Base-by-base conservation (phyloP, 2,329 filamentous ascomycete species). In the Lithohypha guttulata region DNA sequence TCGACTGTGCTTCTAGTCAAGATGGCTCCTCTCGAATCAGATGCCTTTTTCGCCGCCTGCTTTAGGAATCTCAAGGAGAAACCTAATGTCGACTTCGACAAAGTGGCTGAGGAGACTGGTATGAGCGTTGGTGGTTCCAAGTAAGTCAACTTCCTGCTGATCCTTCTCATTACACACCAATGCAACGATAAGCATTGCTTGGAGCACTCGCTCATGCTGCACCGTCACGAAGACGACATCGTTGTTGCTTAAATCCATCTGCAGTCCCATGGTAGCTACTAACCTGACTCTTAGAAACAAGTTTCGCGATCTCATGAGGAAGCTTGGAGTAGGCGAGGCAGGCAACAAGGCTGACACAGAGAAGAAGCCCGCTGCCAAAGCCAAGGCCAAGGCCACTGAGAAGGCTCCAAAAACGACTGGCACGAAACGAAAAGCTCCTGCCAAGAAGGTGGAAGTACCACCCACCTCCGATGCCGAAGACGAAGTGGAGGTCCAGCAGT, bases 101-200 rank as follows among this genome's bases (percentile, higher is more conserved):
- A 31, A 7, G 26, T 51, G 15, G 42, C 46, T 11, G 22, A 23
- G 10, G 43, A 47, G 15, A 34, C 38, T 4, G 37, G 40, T 6
- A 50, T 52, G 48, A 51, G 48, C 26, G 27, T 13, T 26, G 47
- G 45, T 22, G 50, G 50, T 19, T 48, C 50, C 32, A 23, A 38
- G 50, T 52, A 48, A 51, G 50, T 47, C 22, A n/a, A 23, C 32
- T 6, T 14, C 9, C 18, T 17, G 22, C 22, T 20, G 15, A 25
- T 18, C 27, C n/a, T 35, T 34, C 5, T 18, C 31, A 21, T 21
- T 11, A 17, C 7, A 14, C 17, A 15, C 26, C 3, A 3, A 6
- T 3, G n/a, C 17, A 30, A 14, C 10, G 17, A 13, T 23, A 28
- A 19, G 18, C n/a, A 26, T n/a, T 39, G 11, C 18, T 34, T 28